Evolutionary conservation across 768 basidiomycete species (phyloP), one percentile per base, ranked within the genome.

Genomic region (Megacollybia marginata): DNA sequence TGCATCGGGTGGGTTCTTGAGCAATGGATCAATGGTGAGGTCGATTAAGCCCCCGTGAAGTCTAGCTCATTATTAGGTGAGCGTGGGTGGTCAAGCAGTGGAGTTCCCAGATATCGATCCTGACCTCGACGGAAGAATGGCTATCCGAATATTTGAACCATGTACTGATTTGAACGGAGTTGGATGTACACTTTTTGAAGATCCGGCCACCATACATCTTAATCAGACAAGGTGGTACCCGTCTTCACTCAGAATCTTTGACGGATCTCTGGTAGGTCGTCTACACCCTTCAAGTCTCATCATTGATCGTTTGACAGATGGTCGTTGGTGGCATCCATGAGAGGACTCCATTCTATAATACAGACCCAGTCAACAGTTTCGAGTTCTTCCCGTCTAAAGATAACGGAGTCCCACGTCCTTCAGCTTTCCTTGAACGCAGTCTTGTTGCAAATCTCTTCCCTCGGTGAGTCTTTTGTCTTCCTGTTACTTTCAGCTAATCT

Each of bases 171-270:
- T 59, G 15, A 47, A 47, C 33, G 62, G 61, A 5, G 50, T 23
- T 9, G 58, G 54, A 15, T 64, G 63, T 46, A 64, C 61, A 6
- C 43, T 64, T 12, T 62, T 64, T 38, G 79, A 82, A 48, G 58
- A 76, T 53, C 74, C 74, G 11, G 61, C 56, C 2, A 69, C 63
- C 2, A 56, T 83, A 16, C 73, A 76, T 33, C 65, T 82, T 63
- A 75, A 77, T 1, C 72, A 69, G 50, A 70, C 74, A 11, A 71
- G 79, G 33, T 82, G 79, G 79, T 81, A 82, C 58, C 71, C 69
- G 36, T 73, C 79, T 5, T 70, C 71, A 5, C 48, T 77, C 15
- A 63, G 78, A 44, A 66, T 80, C 49, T 64, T 70, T 3, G 81
- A 79, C 50, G 61, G 62, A 6, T 58, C 57, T 13, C 45, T 74